phyloP scores from a whole-genome alignment of 371 early-diverging fungal species.

The Lichtheimia ramosa region DNA sequence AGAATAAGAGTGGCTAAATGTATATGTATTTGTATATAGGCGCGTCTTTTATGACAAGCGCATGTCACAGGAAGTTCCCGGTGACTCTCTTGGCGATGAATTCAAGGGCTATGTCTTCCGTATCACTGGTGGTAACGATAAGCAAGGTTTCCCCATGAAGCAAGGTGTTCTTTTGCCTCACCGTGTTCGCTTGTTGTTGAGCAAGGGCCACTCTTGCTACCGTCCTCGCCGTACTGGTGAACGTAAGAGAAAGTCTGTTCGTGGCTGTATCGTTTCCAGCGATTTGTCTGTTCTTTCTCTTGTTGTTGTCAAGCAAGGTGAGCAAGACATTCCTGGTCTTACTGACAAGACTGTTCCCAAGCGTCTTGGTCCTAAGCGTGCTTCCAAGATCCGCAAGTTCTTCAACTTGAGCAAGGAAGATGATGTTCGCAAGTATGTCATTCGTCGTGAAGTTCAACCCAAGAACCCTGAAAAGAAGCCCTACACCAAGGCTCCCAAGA shows the following conservation, averaged over 20 bases:
- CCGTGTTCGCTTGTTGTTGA: slow-evolving; percentile 95
- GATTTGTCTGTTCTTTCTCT: slow-evolving; percentile 96
- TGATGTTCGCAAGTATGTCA: slow-evolving; percentile 98
- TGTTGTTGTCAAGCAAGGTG: slow-evolving; percentile 96
- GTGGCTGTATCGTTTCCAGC: slow-evolving; percentile 98
- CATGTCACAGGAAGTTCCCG: slow-evolving; percentile 95
- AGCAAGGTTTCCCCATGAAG: slow-evolving; percentile 99
- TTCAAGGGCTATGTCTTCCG: slow-evolving; percentile 99
- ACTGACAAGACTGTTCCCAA: slow-evolving; percentile 94
- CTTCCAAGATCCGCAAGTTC: slow-evolving; percentile 97
- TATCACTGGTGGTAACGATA: slow-evolving; percentile 99
- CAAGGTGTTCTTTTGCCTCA: slow-evolving; percentile 93
- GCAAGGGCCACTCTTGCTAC: slow-evolving; percentile 99
- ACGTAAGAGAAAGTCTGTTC: slow-evolving; percentile 99
- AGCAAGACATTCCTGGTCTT: slow-evolving; percentile 94
- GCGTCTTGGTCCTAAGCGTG: slow-evolving; percentile 99
- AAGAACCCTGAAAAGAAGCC: slow-evolving; percentile 90
- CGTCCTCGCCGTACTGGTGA: slow-evolving; percentile 98
- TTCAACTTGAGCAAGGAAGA: slow-evolving; percentile 96
- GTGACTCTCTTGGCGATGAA: slow-evolving; percentile 96
- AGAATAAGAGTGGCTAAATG: no score
- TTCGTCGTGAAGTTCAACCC: slow-evolving; percentile 92
- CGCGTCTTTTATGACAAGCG: slow-evolving; percentile 99
- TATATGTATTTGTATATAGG: slow-evolving; percentile 40
- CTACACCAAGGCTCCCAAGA: slow-evolving; percentile 93